phyloP scores from a whole-genome alignment of 768 basidiomycete species.

The Coprinellus micaceus region DNA sequence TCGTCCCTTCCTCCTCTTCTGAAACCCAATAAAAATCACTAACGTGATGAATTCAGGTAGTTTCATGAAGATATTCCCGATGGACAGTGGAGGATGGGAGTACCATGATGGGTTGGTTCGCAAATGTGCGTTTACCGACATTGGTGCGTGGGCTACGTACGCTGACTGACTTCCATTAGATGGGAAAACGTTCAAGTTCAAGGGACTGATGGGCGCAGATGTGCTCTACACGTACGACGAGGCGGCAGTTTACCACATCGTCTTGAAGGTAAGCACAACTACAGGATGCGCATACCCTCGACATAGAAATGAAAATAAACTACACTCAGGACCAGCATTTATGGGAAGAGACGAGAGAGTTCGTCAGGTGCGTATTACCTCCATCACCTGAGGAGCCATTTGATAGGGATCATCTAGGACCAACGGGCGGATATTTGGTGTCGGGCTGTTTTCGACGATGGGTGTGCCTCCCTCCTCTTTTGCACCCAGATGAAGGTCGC shows the following conservation, averaged over 20 bases:
- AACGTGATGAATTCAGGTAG: too few species aligned
- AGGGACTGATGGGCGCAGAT: conserved; percentile 33
- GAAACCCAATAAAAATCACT: too few species aligned
- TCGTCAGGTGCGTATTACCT: neutral
- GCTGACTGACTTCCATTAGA: conserved; percentile 17
- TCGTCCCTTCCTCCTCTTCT: neutral
- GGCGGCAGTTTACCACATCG: neutral
- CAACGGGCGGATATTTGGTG: conserved; percentile 3
- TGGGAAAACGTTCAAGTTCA: conserved; percentile 29
- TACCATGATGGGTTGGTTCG: too few species aligned
- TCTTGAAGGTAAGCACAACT: conserved; percentile 15
- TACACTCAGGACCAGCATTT: conserved; percentile 26
- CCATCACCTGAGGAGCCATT: too few species aligned
- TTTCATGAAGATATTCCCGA: too few species aligned
- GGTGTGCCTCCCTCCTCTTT: neutral
- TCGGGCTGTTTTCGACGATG: conserved; percentile 8
- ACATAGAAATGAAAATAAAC: neutral
- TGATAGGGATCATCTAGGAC: neutral
- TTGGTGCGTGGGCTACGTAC: too few species aligned
- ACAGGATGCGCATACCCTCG: too few species aligned
- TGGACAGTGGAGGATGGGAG: too few species aligned
- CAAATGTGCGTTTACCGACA: too few species aligned
- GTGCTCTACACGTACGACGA: too few species aligned
- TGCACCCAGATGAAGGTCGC: neutral
- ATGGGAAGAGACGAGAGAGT: conserved; percentile 14